Evolutionary conservation across 441 rosid genomes (phyloP).

Genomic region (Adansonia grandidieri): DNA sequence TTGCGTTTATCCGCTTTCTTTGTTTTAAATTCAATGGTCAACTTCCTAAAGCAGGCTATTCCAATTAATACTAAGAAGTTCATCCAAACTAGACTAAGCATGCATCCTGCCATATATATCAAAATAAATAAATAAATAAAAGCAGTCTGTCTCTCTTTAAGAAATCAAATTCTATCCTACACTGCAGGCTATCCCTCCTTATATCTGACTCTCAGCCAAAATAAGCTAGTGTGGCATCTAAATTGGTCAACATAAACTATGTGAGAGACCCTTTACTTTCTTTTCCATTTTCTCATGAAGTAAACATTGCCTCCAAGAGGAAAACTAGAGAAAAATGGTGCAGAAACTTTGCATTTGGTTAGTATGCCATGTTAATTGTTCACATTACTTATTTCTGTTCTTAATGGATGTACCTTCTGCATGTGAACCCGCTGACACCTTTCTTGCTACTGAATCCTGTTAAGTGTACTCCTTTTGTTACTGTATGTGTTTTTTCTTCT

Average conservation of each 20-base stretch:
- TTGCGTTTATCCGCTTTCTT: not conserved
- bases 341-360: slow-evolving; percentile 4
- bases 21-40: slow-evolving; percentile 4
- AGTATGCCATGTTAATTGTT: not conserved
- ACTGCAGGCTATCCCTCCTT: slow-evolving; percentile 14
- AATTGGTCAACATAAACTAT: not conserved
- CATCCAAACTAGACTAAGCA: slow-evolving; percentile 13
- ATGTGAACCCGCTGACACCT: not conserved
- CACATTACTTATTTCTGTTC: not conserved
- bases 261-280: not conserved
- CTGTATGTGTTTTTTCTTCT: not conserved
- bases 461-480: not conserved
- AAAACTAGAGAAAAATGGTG: not conserved
- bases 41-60: slow-evolving; percentile 7
- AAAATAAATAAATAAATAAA: not conserved
- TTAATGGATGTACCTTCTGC: not conserved
- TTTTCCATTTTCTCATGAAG: not conserved
- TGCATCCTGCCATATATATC: slow-evolving; percentile 10
- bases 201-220: not conserved
- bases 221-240: not conserved
- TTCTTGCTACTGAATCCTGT: not conserved
- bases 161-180: not conserved
- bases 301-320: slow-evolving; percentile 14
- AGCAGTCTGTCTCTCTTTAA: not conserved
- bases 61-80: not conserved